phyloP scores from a whole-genome alignment of 306 rosid species.

The Glycine soja region DNA sequence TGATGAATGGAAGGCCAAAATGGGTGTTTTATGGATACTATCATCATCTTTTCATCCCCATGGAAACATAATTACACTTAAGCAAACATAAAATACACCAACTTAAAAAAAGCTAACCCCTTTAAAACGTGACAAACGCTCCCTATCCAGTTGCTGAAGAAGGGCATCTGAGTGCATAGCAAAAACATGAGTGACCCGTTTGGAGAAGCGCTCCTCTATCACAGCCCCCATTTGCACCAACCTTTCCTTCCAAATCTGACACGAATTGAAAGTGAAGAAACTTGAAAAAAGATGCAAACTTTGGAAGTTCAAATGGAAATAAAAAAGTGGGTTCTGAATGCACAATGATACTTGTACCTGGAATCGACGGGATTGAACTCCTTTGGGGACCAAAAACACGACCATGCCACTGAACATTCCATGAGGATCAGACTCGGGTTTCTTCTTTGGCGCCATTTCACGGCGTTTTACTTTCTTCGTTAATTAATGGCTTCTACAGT shows the following conservation, averaged over 20 bases:
- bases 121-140: conserved; percentile 69
- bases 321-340: conserved; percentile 20
- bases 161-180: conserved; percentile 64
- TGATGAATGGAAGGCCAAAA: background rate
- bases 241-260: conserved; percentile 90
- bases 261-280: background rate
- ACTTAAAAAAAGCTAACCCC: conserved; percentile 59
- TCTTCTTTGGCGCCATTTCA: conserved; percentile 79
- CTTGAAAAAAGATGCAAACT: conserved; percentile 14
- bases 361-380: conserved; percentile 83
- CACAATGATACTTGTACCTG: conserved; percentile 53
- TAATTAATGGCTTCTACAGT: background rate
- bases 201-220: conserved; percentile 64
- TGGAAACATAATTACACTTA: background rate
- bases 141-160: conserved; percentile 56
- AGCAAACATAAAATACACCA: background rate
- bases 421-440: conserved; percentile 47
- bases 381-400: conserved; percentile 64
- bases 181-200: conserved; percentile 76
- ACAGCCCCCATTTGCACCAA: conserved; percentile 81
- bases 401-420: conserved; percentile 78
- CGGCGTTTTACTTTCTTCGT: background rate
- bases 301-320: conserved; percentile 16
- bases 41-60: conserved; percentile 1
- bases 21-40: background rate